Evolutionary conservation across 2,329 filamentous ascomycete genomes (phyloP).

Genomic region (Helicocarpus griseus): DNA sequence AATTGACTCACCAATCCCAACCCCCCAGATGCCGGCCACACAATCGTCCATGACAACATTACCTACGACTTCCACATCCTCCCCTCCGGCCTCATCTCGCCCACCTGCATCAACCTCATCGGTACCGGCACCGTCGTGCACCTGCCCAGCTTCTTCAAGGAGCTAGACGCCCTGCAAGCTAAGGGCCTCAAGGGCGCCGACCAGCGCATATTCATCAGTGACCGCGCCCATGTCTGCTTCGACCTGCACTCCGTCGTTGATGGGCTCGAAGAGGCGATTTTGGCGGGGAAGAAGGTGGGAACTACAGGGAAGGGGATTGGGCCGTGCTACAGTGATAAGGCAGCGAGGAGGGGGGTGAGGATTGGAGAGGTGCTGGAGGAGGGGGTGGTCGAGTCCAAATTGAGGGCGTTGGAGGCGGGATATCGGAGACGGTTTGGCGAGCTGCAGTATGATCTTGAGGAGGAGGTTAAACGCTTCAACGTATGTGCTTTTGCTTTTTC

Average conservation of each 20-base stretch:
- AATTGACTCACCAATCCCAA: not conserved
- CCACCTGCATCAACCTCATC: conserved; percentile 37
- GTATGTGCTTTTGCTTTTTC: conserved; percentile 20
- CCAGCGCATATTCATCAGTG: conserved; percentile 37
- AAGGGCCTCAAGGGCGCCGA: conserved; percentile 34
- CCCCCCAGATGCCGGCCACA: conserved; percentile 35
- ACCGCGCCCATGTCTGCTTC: conserved; percentile 21
- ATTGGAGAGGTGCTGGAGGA: conserved; percentile 51
- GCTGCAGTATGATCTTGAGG: conserved; percentile 49
- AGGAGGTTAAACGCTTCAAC: conserved; percentile 49
- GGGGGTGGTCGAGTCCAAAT: conserved; percentile 44
- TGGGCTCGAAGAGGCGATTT: conserved; percentile 35
- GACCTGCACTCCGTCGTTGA: conserved; percentile 22
- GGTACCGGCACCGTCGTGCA: conserved; percentile 39
- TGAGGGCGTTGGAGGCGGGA: conserved; percentile 42
- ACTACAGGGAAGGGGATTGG: conserved; percentile 43
- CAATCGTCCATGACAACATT: conserved; percentile 36
- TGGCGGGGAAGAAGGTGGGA: conserved; percentile 38
- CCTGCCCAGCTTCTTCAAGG: conserved; percentile 40
- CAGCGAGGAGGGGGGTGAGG: conserved; percentile 48
- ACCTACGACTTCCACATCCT: conserved; percentile 43
- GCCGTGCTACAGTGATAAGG: conserved; percentile 55
- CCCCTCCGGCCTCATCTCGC: conserved; percentile 32
- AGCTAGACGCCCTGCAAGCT: conserved; percentile 32
- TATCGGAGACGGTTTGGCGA: conserved; percentile 52